Percentiles rank a stretch among this genome's conserved stretches.
phyloP scores from a whole-genome alignment of 768 basidiomycete species.

The Boletus rubroflammeus region DNA sequence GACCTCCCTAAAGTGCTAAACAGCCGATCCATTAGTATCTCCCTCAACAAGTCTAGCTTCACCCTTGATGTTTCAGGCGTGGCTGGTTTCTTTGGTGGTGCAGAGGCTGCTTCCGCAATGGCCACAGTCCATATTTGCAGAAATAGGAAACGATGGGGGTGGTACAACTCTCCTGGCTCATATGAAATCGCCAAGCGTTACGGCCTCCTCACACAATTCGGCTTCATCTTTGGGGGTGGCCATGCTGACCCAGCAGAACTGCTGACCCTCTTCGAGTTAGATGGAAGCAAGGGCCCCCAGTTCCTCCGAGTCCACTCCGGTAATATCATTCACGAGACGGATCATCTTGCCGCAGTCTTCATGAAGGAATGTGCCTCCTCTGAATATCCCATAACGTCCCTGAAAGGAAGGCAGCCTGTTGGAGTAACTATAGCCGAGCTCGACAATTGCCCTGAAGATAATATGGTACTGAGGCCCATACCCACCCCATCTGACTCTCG shows the following conservation, averaged over 20 bases:
- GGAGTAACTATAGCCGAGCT: slow-evolving; percentile 1
- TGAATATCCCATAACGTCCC: neutral
- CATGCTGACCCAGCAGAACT: slow-evolving; percentile 7
- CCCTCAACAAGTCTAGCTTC: slow-evolving; percentile 12
- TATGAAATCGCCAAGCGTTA: slow-evolving; percentile 31
- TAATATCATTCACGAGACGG: slow-evolving; percentile 1
- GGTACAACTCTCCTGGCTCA: slow-evolving; percentile 35
- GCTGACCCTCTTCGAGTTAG: slow-evolving; percentile 6
- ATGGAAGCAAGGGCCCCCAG: slow-evolving; percentile 4
- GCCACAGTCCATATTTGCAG: slow-evolving; percentile 29
- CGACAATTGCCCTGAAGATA: neutral
- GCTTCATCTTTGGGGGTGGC: slow-evolving; percentile 28
- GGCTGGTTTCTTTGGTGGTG: slow-evolving; percentile 20
- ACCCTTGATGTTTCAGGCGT: slow-evolving; percentile 25
- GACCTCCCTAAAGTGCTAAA: neutral
- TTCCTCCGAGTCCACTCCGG: slow-evolving; percentile 10
- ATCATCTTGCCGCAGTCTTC: slow-evolving; percentile 8
- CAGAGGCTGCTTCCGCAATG: slow-evolving; percentile 34
- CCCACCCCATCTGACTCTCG: neutral
- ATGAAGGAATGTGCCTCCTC: neutral
- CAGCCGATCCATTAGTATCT: neutral
- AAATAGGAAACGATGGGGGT: slow-evolving; percentile 28
- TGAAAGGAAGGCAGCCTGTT: slow-evolving; percentile 2
- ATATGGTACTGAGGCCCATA: neutral
- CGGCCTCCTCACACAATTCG: slow-evolving; percentile 24